Conservation (phyloP, 768 basidiomycete species). For the Infundibulicybe gibba region DNA sequence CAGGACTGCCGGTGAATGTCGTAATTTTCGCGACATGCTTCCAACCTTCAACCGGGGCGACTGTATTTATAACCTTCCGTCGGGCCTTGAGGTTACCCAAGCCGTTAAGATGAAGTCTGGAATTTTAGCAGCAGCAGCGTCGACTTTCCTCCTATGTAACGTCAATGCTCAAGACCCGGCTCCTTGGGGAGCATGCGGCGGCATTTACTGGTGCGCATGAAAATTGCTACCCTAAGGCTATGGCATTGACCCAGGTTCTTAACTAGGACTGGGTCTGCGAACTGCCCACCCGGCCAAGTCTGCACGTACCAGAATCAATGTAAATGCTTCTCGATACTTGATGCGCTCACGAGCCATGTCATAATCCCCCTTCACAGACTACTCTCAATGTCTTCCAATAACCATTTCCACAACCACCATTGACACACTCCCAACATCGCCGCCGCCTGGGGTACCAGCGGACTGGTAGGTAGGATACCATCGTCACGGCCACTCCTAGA, state of each 20-base stretch:
- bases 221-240: no score
- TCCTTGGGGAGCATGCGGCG: conserved; percentile 43
- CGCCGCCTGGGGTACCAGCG: conserved; percentile 24
- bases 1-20: not conserved
- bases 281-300: no score
- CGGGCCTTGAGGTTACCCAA: not conserved
- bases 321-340: conserved; percentile 44
- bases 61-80: not conserved
- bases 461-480: conserved; percentile 57
- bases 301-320: conserved; percentile 37
- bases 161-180: conserved; percentile 30
- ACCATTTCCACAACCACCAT: no score
- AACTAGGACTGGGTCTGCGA: no score
- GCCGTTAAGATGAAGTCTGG: conserved; percentile 9
- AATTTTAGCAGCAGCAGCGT: no score
- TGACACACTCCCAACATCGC: conserved; percentile 26
- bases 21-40: no score
- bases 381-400: no score
- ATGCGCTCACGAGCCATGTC: conserved; percentile 18
- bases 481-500: conserved; percentile 47
- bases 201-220: conserved; percentile 32
- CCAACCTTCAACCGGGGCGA: no score
- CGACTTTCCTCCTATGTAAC: conserved; percentile 9
- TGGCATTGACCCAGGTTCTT: no score
- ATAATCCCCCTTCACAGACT: no score